Percentiles rank a stretch among this genome's conserved stretches.
These are phyloP conservation scores for Tricholoma saponaceum DNA, from an alignment of 768 basidiomycete genomes.

Conservation along the genomic window DNA sequence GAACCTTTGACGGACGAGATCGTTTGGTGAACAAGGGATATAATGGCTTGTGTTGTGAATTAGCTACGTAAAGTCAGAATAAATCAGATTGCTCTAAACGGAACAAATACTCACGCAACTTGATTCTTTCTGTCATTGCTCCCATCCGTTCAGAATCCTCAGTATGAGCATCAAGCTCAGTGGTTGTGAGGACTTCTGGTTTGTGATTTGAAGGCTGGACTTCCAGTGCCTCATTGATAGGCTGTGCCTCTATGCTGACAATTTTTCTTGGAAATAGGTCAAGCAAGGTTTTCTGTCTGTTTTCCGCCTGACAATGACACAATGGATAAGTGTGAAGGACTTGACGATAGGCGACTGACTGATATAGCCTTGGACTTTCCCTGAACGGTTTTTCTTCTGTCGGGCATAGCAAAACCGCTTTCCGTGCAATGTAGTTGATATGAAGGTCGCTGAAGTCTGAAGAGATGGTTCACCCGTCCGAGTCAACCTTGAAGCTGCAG, in stretches of 20 bases:
- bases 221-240: not conserved
- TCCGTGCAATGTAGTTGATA: not conserved
- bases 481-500: too few relatives aligned
- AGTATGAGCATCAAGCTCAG: not conserved
- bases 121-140: not conserved
- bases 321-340: slow-evolving; percentile 3
- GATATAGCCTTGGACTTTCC: slow-evolving; percentile 20
- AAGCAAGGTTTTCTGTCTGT: slow-evolving; percentile 38
- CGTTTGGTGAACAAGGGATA: slow-evolving; percentile 16
- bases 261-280: slow-evolving; percentile 30
- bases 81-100: not conserved
- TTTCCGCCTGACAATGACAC: slow-evolving; percentile 6
- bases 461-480: not conserved
- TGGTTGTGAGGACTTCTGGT: not conserved
- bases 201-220: not conserved
- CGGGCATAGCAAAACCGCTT: slow-evolving; percentile 17
- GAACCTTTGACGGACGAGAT: not conserved
- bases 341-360: slow-evolving; percentile 17
- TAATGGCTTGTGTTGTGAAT: slow-evolving; percentile 4
- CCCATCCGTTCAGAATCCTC: not conserved
- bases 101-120: not conserved
- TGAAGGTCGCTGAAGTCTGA: not conserved
- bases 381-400: slow-evolving; percentile 18
- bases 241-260: not conserved
- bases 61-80: not conserved